These are phyloP conservation scores for Alternaria ethzedia DNA, from an alignment of 2,329 filamentous ascomycete species.

Conservation along the genomic window DNA sequence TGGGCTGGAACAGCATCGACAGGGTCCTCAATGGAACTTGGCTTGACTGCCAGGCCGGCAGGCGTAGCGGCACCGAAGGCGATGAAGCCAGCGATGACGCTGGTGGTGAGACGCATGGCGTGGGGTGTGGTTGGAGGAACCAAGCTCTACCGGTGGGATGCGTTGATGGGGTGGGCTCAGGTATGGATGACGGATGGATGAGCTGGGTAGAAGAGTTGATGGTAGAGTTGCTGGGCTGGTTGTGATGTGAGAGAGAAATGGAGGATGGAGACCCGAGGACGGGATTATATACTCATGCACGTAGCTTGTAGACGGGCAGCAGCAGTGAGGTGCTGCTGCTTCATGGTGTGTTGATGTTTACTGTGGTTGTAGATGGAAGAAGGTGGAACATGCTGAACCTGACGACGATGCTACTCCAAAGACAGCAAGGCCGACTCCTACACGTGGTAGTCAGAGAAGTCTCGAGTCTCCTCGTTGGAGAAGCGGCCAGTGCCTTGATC, in stretches of 20 bases:
- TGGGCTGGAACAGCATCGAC: background rate
- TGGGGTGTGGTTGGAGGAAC: background rate
- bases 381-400: background rate
- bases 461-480: conserved; percentile 56
- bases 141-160: background rate
- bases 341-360: background rate
- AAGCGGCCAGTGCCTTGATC: conserved; percentile 64
- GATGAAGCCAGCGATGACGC: conserved; percentile 17
- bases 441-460: conserved; percentile 64
- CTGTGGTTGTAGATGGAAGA: background rate
- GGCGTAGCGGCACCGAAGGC: conserved; percentile 11
- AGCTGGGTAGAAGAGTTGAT: conserved; percentile 11
- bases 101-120: conserved; percentile 14
- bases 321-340: conserved; percentile 1
- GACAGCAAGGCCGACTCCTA: conserved; percentile 29
- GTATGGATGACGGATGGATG: conserved; percentile 15
- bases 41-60: background rate
- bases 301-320: background rate
- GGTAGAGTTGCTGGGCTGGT: conserved; percentile 12
- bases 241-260: conserved; percentile 13
- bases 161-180: conserved; percentile 8
- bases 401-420: background rate
- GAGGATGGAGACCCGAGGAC: conserved; percentile 1
- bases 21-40: background rate
- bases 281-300: conserved; percentile 9